Percentiles rank a stretch among this genome's conserved stretches.
Evolutionary conservation across 1,139 yeast species (phyloP).

Genomic region (Scheffersomyces segobiensis): DNA sequence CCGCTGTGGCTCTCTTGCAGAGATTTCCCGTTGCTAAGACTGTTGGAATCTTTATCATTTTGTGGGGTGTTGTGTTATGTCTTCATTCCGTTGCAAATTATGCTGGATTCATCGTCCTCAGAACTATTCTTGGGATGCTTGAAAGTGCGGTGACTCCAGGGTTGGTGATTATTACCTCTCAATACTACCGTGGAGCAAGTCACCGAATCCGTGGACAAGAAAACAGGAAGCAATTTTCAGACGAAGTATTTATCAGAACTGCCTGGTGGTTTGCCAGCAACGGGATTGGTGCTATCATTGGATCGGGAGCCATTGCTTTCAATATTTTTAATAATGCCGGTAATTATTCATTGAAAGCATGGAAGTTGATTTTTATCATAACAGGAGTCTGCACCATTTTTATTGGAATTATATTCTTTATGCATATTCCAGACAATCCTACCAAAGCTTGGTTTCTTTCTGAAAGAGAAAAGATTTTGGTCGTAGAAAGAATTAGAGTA

Average conservation of each 20-base stretch:
- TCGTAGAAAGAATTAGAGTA: conserved; percentile 33
- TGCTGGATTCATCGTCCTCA: conserved; percentile 4
- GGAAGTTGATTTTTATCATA: conserved; percentile 34
- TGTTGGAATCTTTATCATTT: conserved; percentile 29
- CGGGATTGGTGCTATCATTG: conserved; percentile 31
- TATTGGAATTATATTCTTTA: conserved; percentile 22
- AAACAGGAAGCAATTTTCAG: conserved; percentile 8
- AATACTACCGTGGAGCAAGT: conserved; percentile 2
- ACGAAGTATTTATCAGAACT: conserved; percentile 24
- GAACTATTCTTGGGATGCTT: conserved; percentile 5
- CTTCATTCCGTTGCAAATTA: conserved; percentile 6
- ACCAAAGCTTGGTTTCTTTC: conserved; percentile 38
- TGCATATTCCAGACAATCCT: conserved; percentile 32
- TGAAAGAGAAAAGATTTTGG: conserved; percentile 44
- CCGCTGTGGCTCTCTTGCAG: conserved; percentile 5
- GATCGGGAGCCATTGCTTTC: conserved; percentile 26
- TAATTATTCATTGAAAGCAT: conserved; percentile 19
- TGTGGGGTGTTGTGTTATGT: conserved; percentile 10
- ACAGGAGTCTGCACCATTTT: conserved; percentile 30
- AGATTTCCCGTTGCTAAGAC: conserved; percentile 6
- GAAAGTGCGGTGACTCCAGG: conserved; percentile 7
- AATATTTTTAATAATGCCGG: conserved; percentile 5
- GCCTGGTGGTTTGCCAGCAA: conserved; percentile 33
- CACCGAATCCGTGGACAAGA: conserved; percentile 2
- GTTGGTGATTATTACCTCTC: conserved; percentile 6